Evolutionary conservation across 345 rosid genomes (phyloP).

Genomic region (Salix koriyanagi): DNA sequence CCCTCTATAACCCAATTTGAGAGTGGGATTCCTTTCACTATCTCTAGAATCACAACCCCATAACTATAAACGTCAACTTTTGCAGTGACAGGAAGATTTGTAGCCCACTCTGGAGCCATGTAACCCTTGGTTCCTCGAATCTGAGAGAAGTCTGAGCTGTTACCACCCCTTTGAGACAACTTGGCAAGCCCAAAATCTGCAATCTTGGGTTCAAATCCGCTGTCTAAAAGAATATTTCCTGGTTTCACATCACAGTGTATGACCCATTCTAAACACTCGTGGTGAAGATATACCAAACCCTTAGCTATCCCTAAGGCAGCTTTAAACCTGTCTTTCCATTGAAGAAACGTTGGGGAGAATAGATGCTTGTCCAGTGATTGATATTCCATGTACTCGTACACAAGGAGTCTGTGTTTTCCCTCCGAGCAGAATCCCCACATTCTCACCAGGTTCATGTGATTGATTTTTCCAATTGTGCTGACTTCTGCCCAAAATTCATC

Average conservation of each 20-base stretch:
- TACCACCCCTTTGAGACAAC: background rate
- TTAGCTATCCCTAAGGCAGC: background rate
- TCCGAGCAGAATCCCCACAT: conserved; percentile 14
- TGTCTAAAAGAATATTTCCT: conserved; percentile 8
- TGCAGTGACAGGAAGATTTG: conserved; percentile 4
- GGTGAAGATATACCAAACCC: conserved; percentile 14
- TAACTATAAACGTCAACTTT: conserved; percentile 18
- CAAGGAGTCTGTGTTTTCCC: conserved; percentile 7
- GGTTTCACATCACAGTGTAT: conserved; percentile 18
- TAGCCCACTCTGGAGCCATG: conserved; percentile 4
- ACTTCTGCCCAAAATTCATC: background rate
- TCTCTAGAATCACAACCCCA: conserved; percentile 13
- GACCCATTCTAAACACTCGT: conserved; percentile 18
- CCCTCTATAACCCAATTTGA: conserved; percentile 18
- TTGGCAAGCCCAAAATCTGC: conserved; percentile 14
- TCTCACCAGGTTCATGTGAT: conserved; percentile 8
- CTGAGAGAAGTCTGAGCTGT: background rate
- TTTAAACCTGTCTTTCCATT: background rate
- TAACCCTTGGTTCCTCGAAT: conserved; percentile 3
- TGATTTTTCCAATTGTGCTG: conserved; percentile 2
- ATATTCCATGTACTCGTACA: background rate
- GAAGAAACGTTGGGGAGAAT: background rate
- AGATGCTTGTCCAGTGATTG: background rate
- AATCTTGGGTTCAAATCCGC: background rate
- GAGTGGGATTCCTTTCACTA: conserved; percentile 11